A percentile compares a stretch with the other conserved stretches of the same genome.
These are phyloP conservation scores for Diaporthe caulivora DNA, from an alignment of 2,329 filamentous ascomycete genomes.

Conservation along the genomic window DNA sequence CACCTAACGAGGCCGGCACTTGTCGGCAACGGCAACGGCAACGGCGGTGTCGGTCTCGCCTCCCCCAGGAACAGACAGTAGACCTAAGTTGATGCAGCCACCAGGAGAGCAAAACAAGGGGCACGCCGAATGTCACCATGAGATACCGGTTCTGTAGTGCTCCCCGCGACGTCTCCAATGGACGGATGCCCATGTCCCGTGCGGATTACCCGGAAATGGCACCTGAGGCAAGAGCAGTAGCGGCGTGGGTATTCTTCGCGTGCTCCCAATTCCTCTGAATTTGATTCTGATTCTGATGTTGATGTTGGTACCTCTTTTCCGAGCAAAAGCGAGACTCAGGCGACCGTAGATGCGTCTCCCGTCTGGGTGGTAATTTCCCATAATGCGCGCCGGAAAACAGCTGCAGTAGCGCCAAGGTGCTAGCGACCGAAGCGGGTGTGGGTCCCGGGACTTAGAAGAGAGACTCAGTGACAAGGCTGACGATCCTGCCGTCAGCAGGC, in stretches of 20 bases:
- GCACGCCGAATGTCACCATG: constrained; percentile 15
- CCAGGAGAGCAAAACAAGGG: constrained; percentile 5
- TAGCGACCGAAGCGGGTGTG: constrained; percentile 27
- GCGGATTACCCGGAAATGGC: constrained; percentile 15
- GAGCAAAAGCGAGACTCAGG: constrained; percentile 13
- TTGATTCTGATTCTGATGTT: background rate
- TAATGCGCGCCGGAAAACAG: constrained; percentile 11
- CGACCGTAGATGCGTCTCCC: constrained; percentile 6
- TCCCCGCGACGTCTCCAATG: constrained; percentile 20
- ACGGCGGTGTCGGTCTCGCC: background rate
- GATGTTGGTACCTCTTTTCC: background rate
- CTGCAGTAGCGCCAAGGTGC: constrained; percentile 27
- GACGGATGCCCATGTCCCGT: constrained; percentile 18
- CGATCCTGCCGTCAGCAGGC: constrained; percentile 19
- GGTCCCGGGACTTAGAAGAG: constrained; percentile 21
- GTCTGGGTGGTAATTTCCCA: constrained; percentile 13
- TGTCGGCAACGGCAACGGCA: no score
- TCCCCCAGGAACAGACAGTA: background rate
- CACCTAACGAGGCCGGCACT: background rate
- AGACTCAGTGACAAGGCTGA: constrained; percentile 24
- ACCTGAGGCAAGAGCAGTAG: constrained; percentile 22
- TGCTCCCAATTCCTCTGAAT: background rate
- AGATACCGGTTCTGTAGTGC: constrained; percentile 1
- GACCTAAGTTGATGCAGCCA: background rate
- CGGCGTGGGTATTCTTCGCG: background rate